Conservation (phyloP, 441 rosid species). For the Pelargonium cotyledonis region DNA sequence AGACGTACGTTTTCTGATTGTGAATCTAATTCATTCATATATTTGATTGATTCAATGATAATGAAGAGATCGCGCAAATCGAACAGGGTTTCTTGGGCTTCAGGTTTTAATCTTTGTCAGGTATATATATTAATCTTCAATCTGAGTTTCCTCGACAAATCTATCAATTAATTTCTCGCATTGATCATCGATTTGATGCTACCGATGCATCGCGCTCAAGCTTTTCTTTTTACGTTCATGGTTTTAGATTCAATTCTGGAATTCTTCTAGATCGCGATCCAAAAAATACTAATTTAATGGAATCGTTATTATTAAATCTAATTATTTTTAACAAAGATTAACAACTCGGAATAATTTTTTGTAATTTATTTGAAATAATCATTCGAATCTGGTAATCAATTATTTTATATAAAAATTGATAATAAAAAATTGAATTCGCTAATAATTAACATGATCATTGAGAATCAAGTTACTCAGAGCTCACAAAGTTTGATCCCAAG, state of each 20-base stretch:
- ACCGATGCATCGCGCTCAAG: neutral
- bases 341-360: no score
- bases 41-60: neutral
- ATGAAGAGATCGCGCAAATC: constrained; percentile 53
- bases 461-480: neutral
- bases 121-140: constrained; percentile 27
- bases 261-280: neutral
- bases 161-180: neutral
- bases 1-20: neutral
- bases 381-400: neutral
- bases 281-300: neutral
- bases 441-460: neutral
- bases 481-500: neutral
- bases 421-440: neutral
- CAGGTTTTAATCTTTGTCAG: constrained; percentile 53
- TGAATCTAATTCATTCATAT: neutral
- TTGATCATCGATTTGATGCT: neutral
- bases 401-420: no score
- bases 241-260: neutral
- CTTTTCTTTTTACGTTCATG: neutral
- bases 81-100: constrained; percentile 54
- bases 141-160: constrained; percentile 1
- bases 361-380: neutral
- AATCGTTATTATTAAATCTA: no score
- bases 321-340: no score